Evolutionary conservation across 1,139 yeast genomes (phyloP), one percentile per base, ranked within the genome.

Genomic region (Sugiyamaella neomexicana): DNA sequence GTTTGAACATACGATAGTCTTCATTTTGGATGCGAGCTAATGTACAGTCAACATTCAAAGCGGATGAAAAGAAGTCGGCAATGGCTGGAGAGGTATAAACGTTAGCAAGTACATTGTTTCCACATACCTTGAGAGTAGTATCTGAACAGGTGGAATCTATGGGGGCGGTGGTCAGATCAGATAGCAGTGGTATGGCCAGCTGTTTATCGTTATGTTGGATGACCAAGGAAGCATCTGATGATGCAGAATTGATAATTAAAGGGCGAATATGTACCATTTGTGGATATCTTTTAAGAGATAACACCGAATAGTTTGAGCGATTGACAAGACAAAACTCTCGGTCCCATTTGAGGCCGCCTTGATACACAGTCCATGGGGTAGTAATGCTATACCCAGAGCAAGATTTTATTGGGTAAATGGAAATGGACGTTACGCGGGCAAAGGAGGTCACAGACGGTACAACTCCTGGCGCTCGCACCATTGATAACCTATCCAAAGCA

Each of bases 391-490:
- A 68, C 1, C 72, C 75, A 2, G 65, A 68, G 55, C 79, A 76
- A 6, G 78, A 74, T 52, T 76, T 75, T 47, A 75, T 71, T 1
- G 79, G 79, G 58, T 69, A 75, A 2, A 74, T 63, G 17, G 58
- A 55, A 17, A 74, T 32, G 25, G 46, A 52, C 17, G 46, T 37
- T 31, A 44, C 52, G 40, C 47, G 52, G 15, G 50, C 44, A 16
- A 38, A 34, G 1, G 40, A 12, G n/a, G n/a, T n/a, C 20, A 29
- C 12, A 13, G 12, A 29, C 8, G 38, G 40, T 7, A n/a, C n/a
- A n/a, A n/a, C 12, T 13, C 12, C 15, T 44, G 6, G 38, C 31
- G 25, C 25, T 20, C 25, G 25, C 25, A 20, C 25, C 10, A 20
- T 2, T 2, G 48, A 25, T 12, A 41, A n/a, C 44, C 15, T 43